These are phyloP conservation scores for Zopfochytrium polystomum DNA, from an alignment of 371 early-diverging fungal genomes.

Conservation along the genomic window DNA sequence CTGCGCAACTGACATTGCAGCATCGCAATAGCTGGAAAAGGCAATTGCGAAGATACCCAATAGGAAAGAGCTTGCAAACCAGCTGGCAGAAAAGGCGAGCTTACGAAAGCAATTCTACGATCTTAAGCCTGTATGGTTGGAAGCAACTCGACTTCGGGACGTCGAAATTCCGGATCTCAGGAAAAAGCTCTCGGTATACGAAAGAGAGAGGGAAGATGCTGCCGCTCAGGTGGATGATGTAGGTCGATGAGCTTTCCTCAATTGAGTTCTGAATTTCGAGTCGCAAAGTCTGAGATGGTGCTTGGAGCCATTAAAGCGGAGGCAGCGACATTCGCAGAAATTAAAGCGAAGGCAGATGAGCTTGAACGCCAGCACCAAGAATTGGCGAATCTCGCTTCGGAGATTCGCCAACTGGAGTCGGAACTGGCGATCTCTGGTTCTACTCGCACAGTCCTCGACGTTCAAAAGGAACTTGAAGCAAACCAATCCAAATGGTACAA, in stretches of 20 bases:
- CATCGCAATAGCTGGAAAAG: slow-evolving; percentile 10
- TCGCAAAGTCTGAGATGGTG: no score
- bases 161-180: slow-evolving; percentile 42
- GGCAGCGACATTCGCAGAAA: not conserved
- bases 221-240: slow-evolving; percentile 25
- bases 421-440: slow-evolving; percentile 63
- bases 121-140: slow-evolving; percentile 47
- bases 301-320: slow-evolving; percentile 12
- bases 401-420: slow-evolving; percentile 51
- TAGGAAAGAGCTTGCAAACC: not conserved
- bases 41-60: slow-evolving; percentile 10
- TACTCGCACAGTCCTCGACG: slow-evolving; percentile 62
- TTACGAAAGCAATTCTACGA: slow-evolving; percentile 39
- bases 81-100: slow-evolving; percentile 24
- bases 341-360: slow-evolving; percentile 21
- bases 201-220: slow-evolving; percentile 11
- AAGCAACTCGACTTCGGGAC: slow-evolving; percentile 40
- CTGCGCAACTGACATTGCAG: not conserved
- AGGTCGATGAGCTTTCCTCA: no score
- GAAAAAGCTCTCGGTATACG: slow-evolving; percentile 38
- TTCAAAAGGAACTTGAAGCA: slow-evolving; percentile 60
- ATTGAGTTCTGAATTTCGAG: no score
- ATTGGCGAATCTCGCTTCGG: slow-evolving; percentile 34
- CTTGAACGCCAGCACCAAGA: slow-evolving; percentile 40
- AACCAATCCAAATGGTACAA: slow-evolving; percentile 53